phyloP scores from a whole-genome alignment of 768 basidiomycete genomes.

The Rhizopogon rudus region DNA sequence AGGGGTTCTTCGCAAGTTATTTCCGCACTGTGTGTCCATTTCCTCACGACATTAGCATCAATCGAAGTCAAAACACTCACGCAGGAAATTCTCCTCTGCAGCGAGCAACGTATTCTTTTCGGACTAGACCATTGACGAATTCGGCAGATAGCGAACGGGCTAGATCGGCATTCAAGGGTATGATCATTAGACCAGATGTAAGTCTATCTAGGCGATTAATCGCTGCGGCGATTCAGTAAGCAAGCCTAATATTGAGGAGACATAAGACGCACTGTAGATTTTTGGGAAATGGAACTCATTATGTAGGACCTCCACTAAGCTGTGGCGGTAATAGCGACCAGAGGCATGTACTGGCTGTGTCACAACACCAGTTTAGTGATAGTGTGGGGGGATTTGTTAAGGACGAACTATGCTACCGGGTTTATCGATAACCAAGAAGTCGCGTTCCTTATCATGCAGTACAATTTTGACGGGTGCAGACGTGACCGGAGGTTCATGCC shows the following conservation, averaged over 20 bases:
- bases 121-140: slow-evolving; percentile 75
- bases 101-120: slow-evolving; percentile 91
- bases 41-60: background rate
- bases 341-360: slow-evolving; percentile 85
- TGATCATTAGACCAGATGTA: slow-evolving; percentile 93
- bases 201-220: slow-evolving; percentile 92
- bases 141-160: slow-evolving; percentile 73
- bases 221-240: slow-evolving; percentile 40
- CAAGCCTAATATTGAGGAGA: background rate
- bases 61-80: slow-evolving; percentile 42
- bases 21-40: slow-evolving; percentile 51
- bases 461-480: slow-evolving; percentile 78
- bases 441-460: slow-evolving; percentile 68
- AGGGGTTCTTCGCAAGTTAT: slow-evolving; percentile 82
- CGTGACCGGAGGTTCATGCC: slow-evolving; percentile 96
- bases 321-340: slow-evolving; percentile 87
- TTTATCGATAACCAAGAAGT: slow-evolving; percentile 93
- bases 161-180: slow-evolving; percentile 67
- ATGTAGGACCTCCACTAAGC: slow-evolving; percentile 81
- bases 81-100: slow-evolving; percentile 81
- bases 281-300: slow-evolving; percentile 79
- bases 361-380: background rate
- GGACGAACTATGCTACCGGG: slow-evolving; percentile 90
- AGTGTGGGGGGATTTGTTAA: background rate
- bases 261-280: slow-evolving; percentile 65